These are phyloP conservation scores for Rhododendron molle DNA, from an alignment of 148 eudicot species.

Conservation along the genomic window DNA sequence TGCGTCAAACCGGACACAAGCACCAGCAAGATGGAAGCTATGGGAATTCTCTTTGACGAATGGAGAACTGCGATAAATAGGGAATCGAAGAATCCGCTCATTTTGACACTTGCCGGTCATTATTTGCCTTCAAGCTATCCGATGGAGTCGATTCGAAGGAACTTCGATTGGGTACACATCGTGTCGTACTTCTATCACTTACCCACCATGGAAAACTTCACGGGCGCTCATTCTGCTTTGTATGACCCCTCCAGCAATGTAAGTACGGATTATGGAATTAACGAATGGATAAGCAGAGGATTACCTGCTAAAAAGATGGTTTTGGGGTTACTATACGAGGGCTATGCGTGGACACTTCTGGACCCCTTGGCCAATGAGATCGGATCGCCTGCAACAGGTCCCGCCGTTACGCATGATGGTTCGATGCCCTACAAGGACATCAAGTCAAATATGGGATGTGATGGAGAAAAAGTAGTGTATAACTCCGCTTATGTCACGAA, in stretches of 20 bases:
- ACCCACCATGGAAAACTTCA: constrained; percentile 19
- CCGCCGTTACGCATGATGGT: constrained; percentile 30
- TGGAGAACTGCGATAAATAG: constrained; percentile 27
- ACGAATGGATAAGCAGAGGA: constrained; percentile 34
- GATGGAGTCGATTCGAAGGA: constrained; percentile 21
- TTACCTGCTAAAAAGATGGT: constrained; percentile 28
- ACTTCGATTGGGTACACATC: constrained; percentile 36
- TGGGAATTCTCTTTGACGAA: constrained; percentile 32
- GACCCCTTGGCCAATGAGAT: constrained; percentile 16
- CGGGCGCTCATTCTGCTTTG: constrained; percentile 35
- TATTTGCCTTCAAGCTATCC: constrained; percentile 19
- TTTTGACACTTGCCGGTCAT: constrained; percentile 17
- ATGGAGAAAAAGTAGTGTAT: constrained; percentile 15
- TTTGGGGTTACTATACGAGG: constrained; percentile 36
- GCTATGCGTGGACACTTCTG: constrained; percentile 33
- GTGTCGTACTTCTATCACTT: constrained; percentile 29
- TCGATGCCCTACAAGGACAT: constrained; percentile 25
- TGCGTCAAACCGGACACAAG: constrained; percentile 9
- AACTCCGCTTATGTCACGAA: constrained; percentile 35
- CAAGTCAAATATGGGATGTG: constrained; percentile 14
- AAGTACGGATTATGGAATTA: constrained; percentile 34
- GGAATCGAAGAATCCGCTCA: constrained; percentile 6
- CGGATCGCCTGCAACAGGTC: constrained; percentile 33
- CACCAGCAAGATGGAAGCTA: neutral
- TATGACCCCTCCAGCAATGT: constrained; percentile 33